Conservation (phyloP, 2,329 filamentous ascomycete genomes). For the Knoxdaviesia capensis region DNA sequence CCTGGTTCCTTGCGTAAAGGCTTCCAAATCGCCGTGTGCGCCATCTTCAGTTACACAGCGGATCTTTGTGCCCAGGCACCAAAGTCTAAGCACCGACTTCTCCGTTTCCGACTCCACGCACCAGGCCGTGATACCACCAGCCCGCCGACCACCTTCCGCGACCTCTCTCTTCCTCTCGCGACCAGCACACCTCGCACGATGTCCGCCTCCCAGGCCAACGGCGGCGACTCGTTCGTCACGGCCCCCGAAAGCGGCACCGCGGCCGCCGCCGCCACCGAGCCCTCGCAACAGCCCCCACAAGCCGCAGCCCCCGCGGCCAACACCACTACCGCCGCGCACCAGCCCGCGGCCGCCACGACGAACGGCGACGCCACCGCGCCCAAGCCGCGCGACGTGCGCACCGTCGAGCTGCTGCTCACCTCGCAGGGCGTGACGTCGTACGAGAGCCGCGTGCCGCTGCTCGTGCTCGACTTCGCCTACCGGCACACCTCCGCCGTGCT, state of each 20-base stretch:
- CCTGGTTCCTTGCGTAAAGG: too few species aligned
- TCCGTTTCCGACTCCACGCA: too few species aligned
- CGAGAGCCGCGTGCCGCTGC: conserved; percentile 63
- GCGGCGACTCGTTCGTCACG: too few species aligned
- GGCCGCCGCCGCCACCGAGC: conserved; percentile 11
- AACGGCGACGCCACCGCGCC: conserved; percentile 13
- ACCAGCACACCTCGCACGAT: conserved; percentile 2
- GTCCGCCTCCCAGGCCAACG: conserved; percentile 26
- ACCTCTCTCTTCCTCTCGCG: conserved; percentile 3
- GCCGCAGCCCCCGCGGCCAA: conserved; percentile 5
- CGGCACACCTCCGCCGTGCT: conserved; percentile 57
- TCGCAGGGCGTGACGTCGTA: conserved; percentile 63
- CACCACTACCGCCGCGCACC: conserved; percentile 8
- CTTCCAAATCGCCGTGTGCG: too few species aligned
- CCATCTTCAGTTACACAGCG: too few species aligned
- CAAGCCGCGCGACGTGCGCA: conserved; percentile 57
- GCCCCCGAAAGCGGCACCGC: conserved; percentile 18
- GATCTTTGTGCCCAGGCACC: too few species aligned
- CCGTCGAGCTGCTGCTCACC: conserved; percentile 61
- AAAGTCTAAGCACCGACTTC: too few species aligned
- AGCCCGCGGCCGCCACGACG: not conserved
- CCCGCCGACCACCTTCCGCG: not conserved
- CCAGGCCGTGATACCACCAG: too few species aligned
- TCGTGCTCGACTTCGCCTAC: conserved; percentile 75
- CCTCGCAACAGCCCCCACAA: conserved; percentile 7